Percentiles rank a stretch among this genome's conserved stretches.
phyloP scores from a whole-genome alignment of 495 filamentous ascomycete genomes.

The Tricharina praecox region DNA sequence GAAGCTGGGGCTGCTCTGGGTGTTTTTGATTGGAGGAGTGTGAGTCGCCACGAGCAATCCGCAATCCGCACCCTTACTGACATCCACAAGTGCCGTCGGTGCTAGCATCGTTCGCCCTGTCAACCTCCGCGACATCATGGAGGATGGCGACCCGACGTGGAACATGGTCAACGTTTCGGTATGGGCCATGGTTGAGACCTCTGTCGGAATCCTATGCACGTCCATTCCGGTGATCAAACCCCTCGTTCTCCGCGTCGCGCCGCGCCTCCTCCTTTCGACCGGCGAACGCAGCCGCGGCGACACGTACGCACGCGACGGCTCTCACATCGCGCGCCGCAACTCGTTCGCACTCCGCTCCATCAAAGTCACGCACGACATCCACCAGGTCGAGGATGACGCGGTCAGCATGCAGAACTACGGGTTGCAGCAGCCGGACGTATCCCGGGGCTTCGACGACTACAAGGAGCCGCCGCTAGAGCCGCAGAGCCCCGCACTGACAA shows the following conservation, averaged over 20 bases:
- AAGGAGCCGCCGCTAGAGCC: no score
- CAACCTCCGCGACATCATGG: constrained; percentile 4
- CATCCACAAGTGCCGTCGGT: neutral
- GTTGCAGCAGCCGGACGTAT: neutral
- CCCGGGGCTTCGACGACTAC: neutral
- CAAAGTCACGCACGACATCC: constrained; percentile 5
- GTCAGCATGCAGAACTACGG: neutral
- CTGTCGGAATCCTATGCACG: constrained; percentile 34
- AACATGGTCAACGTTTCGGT: constrained; percentile 5
- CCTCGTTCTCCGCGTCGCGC: constrained; percentile 25
- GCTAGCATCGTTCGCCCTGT: constrained; percentile 2
- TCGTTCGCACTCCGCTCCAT: neutral
- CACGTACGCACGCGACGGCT: constrained; percentile 1
- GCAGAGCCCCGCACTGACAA: no score
- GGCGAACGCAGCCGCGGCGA: neutral
- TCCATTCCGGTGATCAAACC: constrained; percentile 33
- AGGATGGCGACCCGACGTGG: constrained; percentile 6
- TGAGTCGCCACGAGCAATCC: no score
- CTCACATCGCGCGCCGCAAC: neutral
- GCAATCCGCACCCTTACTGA: no score
- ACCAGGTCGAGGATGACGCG: constrained; percentile 2
- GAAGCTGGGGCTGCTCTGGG: constrained; percentile 29
- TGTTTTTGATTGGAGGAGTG: constrained; percentile 30
- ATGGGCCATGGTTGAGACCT: constrained; percentile 30
- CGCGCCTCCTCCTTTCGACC: constrained; percentile 23